Evolutionary conservation across 805 yeast genomes (phyloP), one percentile per base, ranked within the genome.

Genomic region (Saccharomycopsis javanensis): DNA sequence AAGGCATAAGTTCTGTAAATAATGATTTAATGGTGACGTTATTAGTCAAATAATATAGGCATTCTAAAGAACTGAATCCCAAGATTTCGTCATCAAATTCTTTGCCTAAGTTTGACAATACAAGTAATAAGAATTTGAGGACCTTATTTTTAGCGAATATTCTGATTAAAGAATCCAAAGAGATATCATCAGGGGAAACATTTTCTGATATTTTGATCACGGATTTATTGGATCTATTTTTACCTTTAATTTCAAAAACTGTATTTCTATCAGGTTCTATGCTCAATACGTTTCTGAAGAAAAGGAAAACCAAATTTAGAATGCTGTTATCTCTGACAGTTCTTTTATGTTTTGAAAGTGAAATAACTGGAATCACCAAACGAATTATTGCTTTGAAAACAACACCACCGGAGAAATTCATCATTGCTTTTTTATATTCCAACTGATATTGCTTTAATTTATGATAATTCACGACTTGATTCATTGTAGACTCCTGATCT

Each of bases 281-380:
- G 45, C 81, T 77, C 7, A 87, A 71, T n/a, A 94, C 64, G 67
- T 94, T 94, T 61, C 96, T 77, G 61, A 90, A 76, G 65, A 94
- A 81, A 54, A 80, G 80, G 15, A 91, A 70, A 28, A 86, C 88
- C 59, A 92, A 74, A 56, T 85, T 80, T 52, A 94, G 68, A 13
- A 91, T 78, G 50, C 83, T 83, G 58, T 82, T 82, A 63, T 91
- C 97, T 37, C 88, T 73, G 0, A 82, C 74, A 2, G 81, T 80
- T 59, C 97, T 77, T 20, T 84, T 83, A 1, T 69, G 64, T 63
- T 74, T 77, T 1, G 75, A 71, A 56, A 77, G 71, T 13, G 78
- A 71, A 48, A 88, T 68, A 0, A 84, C 77, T 1, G 87, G 86
- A 8, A 85, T 69, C 0, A 87, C 85, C 37, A 92, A 65, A 52